Evolutionary conservation across 1,284 basidiomycete species (phyloP), one percentile per base, ranked within the genome.

Genomic region (Microstroma glucosiphilum): DNA sequence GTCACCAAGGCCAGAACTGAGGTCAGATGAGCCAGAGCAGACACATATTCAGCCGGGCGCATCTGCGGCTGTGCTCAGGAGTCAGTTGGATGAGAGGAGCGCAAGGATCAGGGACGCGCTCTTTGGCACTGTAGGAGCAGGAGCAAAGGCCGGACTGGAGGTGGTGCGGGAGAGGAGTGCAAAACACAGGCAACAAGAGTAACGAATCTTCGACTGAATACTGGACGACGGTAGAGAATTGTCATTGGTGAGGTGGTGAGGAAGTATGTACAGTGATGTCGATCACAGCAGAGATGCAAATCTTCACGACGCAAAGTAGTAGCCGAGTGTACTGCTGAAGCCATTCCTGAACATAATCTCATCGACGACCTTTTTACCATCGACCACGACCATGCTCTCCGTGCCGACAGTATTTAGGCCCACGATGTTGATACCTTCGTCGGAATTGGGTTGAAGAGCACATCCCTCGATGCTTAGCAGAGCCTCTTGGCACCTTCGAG

Each of bases 71-170:
- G 46, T 48, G 17, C 19, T 26, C 19, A 30, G 19, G 56, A 51
- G 56, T 40, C 42, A 40, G 1, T 21, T 62, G 17, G 61, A 63
- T 48, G 58, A 59, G 42, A 59, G 75, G 30, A 69, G 69, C 41
- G 71, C 75, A 11, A 63, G 71, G 54, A 69, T 79, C 23, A 68
- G 77, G 26, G 77, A 79, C 55, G 77, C 77, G 56, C 72, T 79
- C 58, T 79, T 77, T 57, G 77, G 77, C 54, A 79, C 77, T 2
- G 64, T 77, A 54, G 19, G 40, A 19, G 73, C 65, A 15, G 76
- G 74, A 15, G 71, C 71, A 49, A 57, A 73, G 57, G 74, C 76
- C 15, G 76, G 76, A 21, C 69, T 79, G 53, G 77, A 79, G 46
- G 67, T 75, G 2, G 67, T 79, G 12, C 65, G 75, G 46, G 76